Evolutionary conservation across 164 flowering plant species (phyloP), one percentile per base, ranked within the genome.

Genomic region (Malania oleifera): DNA sequence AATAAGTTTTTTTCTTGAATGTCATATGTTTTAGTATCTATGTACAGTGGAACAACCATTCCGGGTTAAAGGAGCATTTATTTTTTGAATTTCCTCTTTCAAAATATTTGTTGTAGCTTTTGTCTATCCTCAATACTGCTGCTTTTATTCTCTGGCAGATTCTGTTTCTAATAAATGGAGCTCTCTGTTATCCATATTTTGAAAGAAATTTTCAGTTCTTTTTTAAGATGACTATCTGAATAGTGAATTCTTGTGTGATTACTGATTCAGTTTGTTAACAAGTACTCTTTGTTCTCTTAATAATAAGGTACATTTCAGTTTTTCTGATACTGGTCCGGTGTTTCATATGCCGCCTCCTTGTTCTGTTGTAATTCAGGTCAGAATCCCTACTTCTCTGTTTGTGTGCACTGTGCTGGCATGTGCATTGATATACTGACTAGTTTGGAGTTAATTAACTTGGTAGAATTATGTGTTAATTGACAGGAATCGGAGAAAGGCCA

Each of bases 281-380:
- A 64, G 40, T 18, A 25, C 12, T 55, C 44, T 60, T 49, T 64
- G 24, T 61, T 49, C 63, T 74, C 45, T 62, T 63, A 40, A 56
- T 77, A 57, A n/a, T 27, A 56, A 91, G 96, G 98, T 91, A 13
- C 93, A 57, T 66, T 88, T 86, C 81, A 75, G 72, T 61, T 86
- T 86, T 64, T 18, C 67, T 50, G 87, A 82, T 39, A 61, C 71
- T 45, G 82, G 90, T 52, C 89, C 84, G 7, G 78, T 73, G 35
- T 77, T 87, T 60, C 78, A 77, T 56, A 88, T 91, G 96, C 95
- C 98, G 4, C 91, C 95, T 60, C 84, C 88, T 41, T 91, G 73
- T 65, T 91, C 96, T 56, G 78, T 88, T 72, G 90, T 88, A 14
- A 86, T 91, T 70, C 96, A 91, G 95, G 98, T 91, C 13, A 59